Base-by-base conservation (phyloP, 2,329 filamentous ascomycete genomes). In the Ustulina deusta region DNA sequence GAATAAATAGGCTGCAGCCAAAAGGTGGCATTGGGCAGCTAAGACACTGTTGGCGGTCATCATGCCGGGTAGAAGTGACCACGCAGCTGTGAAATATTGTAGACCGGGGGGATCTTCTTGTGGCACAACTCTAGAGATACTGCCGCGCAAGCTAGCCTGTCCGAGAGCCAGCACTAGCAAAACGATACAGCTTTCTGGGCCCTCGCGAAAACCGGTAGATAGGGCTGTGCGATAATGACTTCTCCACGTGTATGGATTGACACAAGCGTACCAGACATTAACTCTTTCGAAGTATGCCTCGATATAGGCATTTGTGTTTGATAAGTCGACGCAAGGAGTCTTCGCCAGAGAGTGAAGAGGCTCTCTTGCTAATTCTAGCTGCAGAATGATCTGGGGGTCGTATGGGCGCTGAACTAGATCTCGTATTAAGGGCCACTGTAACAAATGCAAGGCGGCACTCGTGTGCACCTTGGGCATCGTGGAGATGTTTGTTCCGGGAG, bases 391-490 rank as follows among this genome's bases (percentile, higher is more conserved):
- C 76, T 94, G 91, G 2, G 92, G 91, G 74, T 94, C 91, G 78
- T 94, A 94, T 2, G 90, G 91, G 38, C 89, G 86, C 32, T 91
- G 91, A 9, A 95, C 91, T 25, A 96, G 83, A 75, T 94, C 90
- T 55, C 91, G 87, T 72, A 95, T 94, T 71, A 94, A 83, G 13
- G 92, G 93, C 88, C 92, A 94, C 74, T 94, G 91, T 6, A 95
- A 83, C 22, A 95, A 82, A 77, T 95, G 90, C 72, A 94, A 82
- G 1, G 92, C 91, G 6, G 92, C 92, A 66, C 93, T 95, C 0
- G 92, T 94, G 78, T 95, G 93, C 17, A 91, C 85, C 79, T 93
- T 94, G 25, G 93, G 93, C 92, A 95, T 95, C 29, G 91, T 93
- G 2, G 92, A 94, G 71, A 95, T 93, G 78, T 93, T 94, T 44